A percentile compares a stretch with the other conserved stretches of the same genome.
phyloP scores from a whole-genome alignment of 352 stramenopile species.

The Phytophthora hybrid region DNA sequence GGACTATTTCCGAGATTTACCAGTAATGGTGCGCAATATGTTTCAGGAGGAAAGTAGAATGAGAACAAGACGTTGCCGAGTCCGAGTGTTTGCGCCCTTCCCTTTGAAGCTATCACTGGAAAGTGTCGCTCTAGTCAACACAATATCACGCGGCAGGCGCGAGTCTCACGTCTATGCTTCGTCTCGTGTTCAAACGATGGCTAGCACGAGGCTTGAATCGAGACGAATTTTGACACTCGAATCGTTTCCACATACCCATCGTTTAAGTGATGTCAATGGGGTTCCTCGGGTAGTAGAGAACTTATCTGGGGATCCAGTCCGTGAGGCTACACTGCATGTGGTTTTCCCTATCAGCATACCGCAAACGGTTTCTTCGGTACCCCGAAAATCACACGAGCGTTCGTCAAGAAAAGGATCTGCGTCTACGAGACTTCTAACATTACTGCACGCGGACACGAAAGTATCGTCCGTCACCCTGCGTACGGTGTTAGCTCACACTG shows the following conservation, averaged over 20 bases:
- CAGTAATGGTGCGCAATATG: neutral
- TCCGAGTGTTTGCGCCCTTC: constrained; percentile 25
- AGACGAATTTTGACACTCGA: neutral
- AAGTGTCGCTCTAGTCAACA: neutral
- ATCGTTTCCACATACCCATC: neutral
- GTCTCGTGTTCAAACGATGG: neutral
- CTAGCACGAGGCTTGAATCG: neutral
- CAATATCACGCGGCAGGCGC: neutral
- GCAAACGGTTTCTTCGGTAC: neutral
- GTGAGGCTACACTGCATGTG: neutral
- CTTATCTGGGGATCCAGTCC: neutral
- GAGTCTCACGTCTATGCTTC: neutral
- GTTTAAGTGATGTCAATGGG: neutral
- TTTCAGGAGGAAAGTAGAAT: neutral
- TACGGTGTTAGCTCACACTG: neutral
- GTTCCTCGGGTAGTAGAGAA: neutral
- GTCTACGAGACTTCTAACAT: neutral
- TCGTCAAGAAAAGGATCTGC: neutral
- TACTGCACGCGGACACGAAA: neutral
- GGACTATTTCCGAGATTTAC: constrained; percentile 23
- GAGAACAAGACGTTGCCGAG: neutral
- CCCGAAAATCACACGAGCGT: neutral
- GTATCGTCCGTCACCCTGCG: neutral
- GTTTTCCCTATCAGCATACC: neutral
- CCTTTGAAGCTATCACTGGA: constrained; percentile 14